Base-by-base conservation (phyloP, 768 basidiomycete species). In the Rubroboletus pulcherrimus region DNA sequence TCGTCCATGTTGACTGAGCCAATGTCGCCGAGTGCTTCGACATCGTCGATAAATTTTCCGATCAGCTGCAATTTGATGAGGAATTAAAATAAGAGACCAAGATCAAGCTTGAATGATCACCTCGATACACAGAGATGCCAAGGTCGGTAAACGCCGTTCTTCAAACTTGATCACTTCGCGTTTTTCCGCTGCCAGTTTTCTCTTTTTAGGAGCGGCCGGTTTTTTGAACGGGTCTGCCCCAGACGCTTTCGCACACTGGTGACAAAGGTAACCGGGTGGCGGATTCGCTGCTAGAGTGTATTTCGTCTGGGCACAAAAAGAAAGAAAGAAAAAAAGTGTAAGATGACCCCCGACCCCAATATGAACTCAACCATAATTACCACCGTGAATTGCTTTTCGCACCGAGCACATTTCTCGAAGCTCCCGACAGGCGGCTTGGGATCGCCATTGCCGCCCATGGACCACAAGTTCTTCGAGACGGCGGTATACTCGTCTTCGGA, bases 221-320 rank as follows among this genome's bases (percentile, higher is more conserved):
- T 91, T 93, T 70, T 94, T 96, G 75, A 95, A 95, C 0, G 92
- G 92, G 63, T 94, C 90, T 1, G 76, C 74, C 7, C 91, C 93
- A 3, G 84, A 80, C 0, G 83, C 78, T 64, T 91, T 91, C 2
- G 87, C 84, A 69, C 96, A 99, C 9, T 75, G 72, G 62, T 93
- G 86, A 66, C 96, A 99, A 21, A 98, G 80, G 60, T 80, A 93
- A 1, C 92, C 93, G 0, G 84, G 82, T 1, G 83, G 83, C 0
- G 83, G 79, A 42, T 80, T 80, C 7, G 85, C 83, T 7, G 91
- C 81, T 60, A 90, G 74, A 0, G 95, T 97, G 65, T 96, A 98
- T 64, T 83, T 87, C 2, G 91, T 94, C 93, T 95, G 41, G 17
- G 2, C 5, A 37, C 24, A 34, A 42, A 35, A 35, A 17, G 38